A percentile compares a stretch with the other conserved stretches of the same genome.
Evolutionary conservation across 2,329 filamentous ascomycete species (phyloP).

Genomic region (Aspergillus cejpii): DNA sequence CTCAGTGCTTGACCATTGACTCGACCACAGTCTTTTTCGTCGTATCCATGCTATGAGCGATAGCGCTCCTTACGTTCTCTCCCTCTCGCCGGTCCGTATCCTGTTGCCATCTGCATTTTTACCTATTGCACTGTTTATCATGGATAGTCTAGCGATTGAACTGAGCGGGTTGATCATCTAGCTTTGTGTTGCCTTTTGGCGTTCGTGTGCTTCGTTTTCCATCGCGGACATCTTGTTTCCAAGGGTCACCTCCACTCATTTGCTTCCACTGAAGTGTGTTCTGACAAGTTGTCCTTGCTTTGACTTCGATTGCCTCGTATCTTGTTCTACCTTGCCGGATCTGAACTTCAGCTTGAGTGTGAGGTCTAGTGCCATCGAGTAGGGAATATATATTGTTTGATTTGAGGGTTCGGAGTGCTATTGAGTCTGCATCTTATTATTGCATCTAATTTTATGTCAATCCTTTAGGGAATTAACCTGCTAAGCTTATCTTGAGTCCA

Average conservation of each 20-base stretch:
- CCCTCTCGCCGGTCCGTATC: slow-evolving; percentile 8
- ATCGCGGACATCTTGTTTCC: slow-evolving; percentile 8
- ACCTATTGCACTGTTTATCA: slow-evolving; percentile 18
- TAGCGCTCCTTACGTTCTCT: slow-evolving; percentile 14
- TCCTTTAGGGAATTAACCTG: no score
- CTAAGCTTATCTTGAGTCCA: no score
- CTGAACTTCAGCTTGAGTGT: slow-evolving; percentile 3
- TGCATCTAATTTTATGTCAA: no score
- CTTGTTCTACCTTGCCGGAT: slow-evolving; percentile 7
- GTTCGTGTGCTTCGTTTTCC: slow-evolving; percentile 9
- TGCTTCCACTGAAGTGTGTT: slow-evolving; percentile 11
- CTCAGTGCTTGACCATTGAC: not conserved
- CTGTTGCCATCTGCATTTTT: slow-evolving; percentile 14
- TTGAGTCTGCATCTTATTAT: no score
- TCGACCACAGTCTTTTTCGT: not conserved
- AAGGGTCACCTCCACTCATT: slow-evolving; percentile 20
- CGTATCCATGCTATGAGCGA: slow-evolving; percentile 2
- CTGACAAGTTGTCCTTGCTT: slow-evolving; percentile 10
- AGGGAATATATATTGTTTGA: slow-evolving; percentile 17
- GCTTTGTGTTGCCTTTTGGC: slow-evolving; percentile 18
- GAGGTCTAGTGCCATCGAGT: slow-evolving; percentile 11
- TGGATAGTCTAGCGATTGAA: slow-evolving; percentile 29
- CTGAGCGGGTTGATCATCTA: slow-evolving; percentile 25
- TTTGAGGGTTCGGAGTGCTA: no score
- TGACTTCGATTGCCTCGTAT: slow-evolving; percentile 5